Evolutionary conservation across 345 rosid species (phyloP).

Genomic region (Clausena lansium): DNA sequence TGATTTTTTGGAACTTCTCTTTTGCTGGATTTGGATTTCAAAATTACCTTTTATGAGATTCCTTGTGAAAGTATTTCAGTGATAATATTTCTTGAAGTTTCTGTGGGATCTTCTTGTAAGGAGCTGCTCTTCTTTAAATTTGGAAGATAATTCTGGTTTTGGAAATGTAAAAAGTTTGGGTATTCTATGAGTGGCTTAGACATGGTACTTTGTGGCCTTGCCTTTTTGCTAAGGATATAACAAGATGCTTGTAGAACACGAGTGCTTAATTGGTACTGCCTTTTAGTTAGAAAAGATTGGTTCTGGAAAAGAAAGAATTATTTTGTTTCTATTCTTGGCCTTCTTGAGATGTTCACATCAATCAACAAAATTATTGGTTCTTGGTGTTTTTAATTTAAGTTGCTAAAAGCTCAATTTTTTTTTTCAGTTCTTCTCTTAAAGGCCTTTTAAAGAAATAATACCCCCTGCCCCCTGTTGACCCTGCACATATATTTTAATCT

Average conservation of each 20-base stretch:
- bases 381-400: slow-evolving; percentile 3
- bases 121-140: slow-evolving; percentile 28
- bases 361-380: neutral
- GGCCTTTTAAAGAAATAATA: neutral
- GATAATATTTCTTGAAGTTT: slow-evolving; percentile 22
- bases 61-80: slow-evolving; percentile 13
- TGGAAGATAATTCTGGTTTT: slow-evolving; percentile 24
- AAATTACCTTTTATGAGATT: slow-evolving; percentile 21
- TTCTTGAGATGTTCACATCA: neutral
- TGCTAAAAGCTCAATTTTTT: neutral
- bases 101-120: slow-evolving; percentile 28
- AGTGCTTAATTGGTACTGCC: slow-evolving; percentile 7
- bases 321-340: neutral
- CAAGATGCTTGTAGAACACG: slow-evolving; percentile 5
- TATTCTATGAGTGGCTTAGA: slow-evolving; percentile 24
- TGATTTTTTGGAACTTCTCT: slow-evolving; percentile 7
- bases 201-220: slow-evolving; percentile 10
- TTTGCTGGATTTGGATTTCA: slow-evolving; percentile 9
- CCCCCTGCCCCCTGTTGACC: neutral
- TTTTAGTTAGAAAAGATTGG: neutral
- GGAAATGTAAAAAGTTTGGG: slow-evolving; percentile 10
- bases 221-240: slow-evolving; percentile 20
- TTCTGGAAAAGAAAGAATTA: neutral
- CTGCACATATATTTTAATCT: neutral
- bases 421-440: neutral